A percentile compares a stretch with the other conserved stretches of the same genome.
phyloP scores from a whole-genome alignment of 2,329 filamentous ascomycete genomes.

The Lecanicillium sp. region DNA sequence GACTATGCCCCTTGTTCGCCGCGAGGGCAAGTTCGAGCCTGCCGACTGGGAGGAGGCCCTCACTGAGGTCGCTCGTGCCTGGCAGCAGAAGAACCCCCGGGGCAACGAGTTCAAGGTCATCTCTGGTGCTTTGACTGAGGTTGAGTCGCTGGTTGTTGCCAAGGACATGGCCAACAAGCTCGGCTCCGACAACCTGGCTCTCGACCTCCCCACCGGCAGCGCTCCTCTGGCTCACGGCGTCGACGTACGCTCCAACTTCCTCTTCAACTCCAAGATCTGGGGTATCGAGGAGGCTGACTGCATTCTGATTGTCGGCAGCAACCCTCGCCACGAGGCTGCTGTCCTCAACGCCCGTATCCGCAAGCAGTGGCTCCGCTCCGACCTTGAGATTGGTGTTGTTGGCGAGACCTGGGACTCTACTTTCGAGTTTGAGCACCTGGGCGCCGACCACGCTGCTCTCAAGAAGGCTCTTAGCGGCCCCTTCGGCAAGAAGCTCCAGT shows the following conservation, averaged over 20 bases:
- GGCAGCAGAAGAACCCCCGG: constrained; percentile 70
- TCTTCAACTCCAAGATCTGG: constrained; percentile 92
- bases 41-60: constrained; percentile 94
- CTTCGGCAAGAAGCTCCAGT: constrained; percentile 87
- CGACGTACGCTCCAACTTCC: constrained; percentile 88
- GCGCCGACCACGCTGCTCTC: constrained; percentile 67
- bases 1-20: constrained; percentile 83
- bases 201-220: constrained; percentile 81
- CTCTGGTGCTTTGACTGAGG: constrained; percentile 83
- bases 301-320: constrained; percentile 89
- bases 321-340: constrained; percentile 90
- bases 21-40: constrained; percentile 84
- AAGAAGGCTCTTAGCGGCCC: constrained; percentile 78
- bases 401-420: constrained; percentile 89
- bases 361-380: constrained; percentile 95
- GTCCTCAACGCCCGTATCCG: constrained; percentile 93
- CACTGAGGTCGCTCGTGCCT: constrained; percentile 75
- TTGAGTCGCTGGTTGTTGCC: constrained; percentile 88
- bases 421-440: constrained; percentile 91
- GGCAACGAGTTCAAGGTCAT: constrained; percentile 95
- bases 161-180: constrained; percentile 97
- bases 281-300: constrained; percentile 91
- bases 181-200: constrained; percentile 88
- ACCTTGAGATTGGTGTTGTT: constrained; percentile 85
- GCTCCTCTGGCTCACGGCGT: constrained; percentile 84